A percentile compares a stretch with the other conserved stretches of the same genome.
phyloP scores from a whole-genome alignment of 2,329 filamentous ascomycete genomes.

The Beauveria caledonica region DNA sequence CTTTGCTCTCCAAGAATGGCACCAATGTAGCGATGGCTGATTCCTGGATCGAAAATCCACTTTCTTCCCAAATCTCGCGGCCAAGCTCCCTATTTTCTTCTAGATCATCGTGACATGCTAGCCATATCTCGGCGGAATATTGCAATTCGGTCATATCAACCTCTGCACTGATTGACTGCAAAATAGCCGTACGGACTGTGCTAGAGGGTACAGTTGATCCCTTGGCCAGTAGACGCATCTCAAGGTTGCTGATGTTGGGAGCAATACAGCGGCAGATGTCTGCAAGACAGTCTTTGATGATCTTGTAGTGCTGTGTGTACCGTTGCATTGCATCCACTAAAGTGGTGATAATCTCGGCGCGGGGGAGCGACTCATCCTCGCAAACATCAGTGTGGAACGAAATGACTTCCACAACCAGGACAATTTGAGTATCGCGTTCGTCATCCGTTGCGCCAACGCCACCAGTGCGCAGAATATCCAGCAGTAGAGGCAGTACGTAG shows the following conservation, averaged over 20 bases:
- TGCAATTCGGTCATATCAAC: conserved; percentile 82
- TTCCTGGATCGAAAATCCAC: conserved; percentile 62
- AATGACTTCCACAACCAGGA: conserved; percentile 81
- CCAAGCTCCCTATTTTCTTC: conserved; percentile 80
- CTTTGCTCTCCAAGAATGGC: conserved; percentile 70
- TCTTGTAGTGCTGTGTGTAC: conserved; percentile 89
- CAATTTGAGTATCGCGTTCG: conserved; percentile 80
- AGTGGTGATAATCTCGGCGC: conserved; percentile 61
- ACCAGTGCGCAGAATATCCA: conserved; percentile 69
- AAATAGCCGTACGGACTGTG: conserved; percentile 71
- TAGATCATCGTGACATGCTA: conserved; percentile 84
- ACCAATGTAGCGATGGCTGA: conserved; percentile 61
- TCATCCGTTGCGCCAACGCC: conserved; percentile 67
- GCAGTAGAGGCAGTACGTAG: conserved; percentile 76
- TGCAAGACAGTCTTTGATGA: conserved; percentile 84
- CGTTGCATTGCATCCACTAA: conserved; percentile 77
- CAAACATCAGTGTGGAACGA: conserved; percentile 81
- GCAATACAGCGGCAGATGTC: conserved; percentile 81
- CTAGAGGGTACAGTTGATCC: conserved; percentile 73
- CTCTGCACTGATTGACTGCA: conserved; percentile 86
- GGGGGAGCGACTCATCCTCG: conserved; percentile 65
- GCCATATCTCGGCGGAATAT: conserved; percentile 87
- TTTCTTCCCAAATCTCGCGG: conserved; percentile 90
- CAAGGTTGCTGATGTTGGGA: conserved; percentile 64
- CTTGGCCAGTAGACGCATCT: conserved; percentile 67